These are phyloP conservation scores for Penicillium palitans DNA, from an alignment of 2,329 filamentous ascomycete genomes.

Conservation along the genomic window DNA sequence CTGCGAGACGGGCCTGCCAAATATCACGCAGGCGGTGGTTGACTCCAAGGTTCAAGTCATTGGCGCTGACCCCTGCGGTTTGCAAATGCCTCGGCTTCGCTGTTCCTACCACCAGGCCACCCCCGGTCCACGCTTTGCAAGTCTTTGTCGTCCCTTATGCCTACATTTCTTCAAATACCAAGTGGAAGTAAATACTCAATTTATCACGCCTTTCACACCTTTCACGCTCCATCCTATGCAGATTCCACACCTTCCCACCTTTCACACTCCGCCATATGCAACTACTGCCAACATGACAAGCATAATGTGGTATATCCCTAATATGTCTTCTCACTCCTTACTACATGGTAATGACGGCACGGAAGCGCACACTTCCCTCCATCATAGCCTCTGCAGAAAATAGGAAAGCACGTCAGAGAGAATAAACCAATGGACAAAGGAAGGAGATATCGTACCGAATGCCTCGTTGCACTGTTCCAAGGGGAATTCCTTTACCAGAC, in stretches of 20 bases:
- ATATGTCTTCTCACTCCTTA: background rate
- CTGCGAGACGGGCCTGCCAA: background rate
- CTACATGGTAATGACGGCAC: background rate
- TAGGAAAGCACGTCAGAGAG: background rate
- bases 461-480: background rate
- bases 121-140: background rate
- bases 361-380: background rate
- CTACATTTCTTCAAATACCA: background rate
- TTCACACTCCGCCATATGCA: background rate
- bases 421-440: too few relatives aligned
- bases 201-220: background rate
- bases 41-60: background rate
- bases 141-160: background rate
- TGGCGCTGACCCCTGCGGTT: background rate
- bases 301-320: background rate
- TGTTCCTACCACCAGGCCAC: background rate
- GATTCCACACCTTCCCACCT: background rate
- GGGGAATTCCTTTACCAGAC: slow-evolving; percentile 56
- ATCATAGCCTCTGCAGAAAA: background rate
- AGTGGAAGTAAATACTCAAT: background rate
- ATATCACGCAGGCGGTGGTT: background rate
- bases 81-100: background rate
- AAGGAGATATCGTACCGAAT: background rate
- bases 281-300: background rate
- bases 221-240: background rate